A percentile compares a stretch with the other conserved stretches of the same genome.
phyloP scores from a whole-genome alignment of 805 yeast species.

The Starmerella vitae region DNA sequence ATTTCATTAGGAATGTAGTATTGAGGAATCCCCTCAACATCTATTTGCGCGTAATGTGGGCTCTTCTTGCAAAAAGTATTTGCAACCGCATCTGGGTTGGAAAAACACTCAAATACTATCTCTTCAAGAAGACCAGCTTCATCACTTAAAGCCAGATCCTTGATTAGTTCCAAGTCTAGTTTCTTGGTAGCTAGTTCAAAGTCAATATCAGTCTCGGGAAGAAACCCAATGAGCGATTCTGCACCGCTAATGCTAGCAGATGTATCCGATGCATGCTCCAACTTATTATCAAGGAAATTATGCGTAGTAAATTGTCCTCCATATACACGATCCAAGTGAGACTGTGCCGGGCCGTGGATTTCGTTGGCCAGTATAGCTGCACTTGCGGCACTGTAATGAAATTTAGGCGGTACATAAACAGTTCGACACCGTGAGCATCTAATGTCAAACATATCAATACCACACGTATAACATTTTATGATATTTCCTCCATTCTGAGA shows the following conservation, averaged over 20 bases:
- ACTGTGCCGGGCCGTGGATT: background rate
- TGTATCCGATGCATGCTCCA: background rate
- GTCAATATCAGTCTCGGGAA: slow-evolving; percentile 4
- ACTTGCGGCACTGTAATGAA: slow-evolving; percentile 6
- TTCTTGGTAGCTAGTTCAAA: slow-evolving; percentile 3
- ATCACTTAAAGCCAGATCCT: slow-evolving; percentile 15
- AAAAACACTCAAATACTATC: slow-evolving; percentile 17
- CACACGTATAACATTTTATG: slow-evolving; percentile 19
- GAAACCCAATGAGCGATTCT: slow-evolving; percentile 6
- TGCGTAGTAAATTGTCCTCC: background rate
- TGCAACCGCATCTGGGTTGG: slow-evolving; percentile 12
- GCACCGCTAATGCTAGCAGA: slow-evolving; percentile 5
- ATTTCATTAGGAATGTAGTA: background rate
- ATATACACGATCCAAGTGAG: background rate
- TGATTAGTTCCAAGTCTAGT: slow-evolving; percentile 17
- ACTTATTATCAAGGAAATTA: background rate
- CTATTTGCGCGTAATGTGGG: background rate
- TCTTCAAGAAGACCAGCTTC: slow-evolving; percentile 20
- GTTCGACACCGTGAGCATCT: slow-evolving; percentile 20
- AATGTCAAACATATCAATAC: slow-evolving; percentile 10
- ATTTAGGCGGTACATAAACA: slow-evolving; percentile 17
- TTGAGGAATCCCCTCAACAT: background rate
- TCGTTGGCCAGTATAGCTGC: slow-evolving; percentile 6
- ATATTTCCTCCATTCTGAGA: slow-evolving; percentile 8
- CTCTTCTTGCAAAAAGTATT: slow-evolving; percentile 9